Percentiles rank a stretch among this genome's conserved stretches.
These are phyloP conservation scores for Fusarium kyushuense DNA, from an alignment of 2,329 filamentous ascomycete species.

Conservation along the genomic window DNA sequence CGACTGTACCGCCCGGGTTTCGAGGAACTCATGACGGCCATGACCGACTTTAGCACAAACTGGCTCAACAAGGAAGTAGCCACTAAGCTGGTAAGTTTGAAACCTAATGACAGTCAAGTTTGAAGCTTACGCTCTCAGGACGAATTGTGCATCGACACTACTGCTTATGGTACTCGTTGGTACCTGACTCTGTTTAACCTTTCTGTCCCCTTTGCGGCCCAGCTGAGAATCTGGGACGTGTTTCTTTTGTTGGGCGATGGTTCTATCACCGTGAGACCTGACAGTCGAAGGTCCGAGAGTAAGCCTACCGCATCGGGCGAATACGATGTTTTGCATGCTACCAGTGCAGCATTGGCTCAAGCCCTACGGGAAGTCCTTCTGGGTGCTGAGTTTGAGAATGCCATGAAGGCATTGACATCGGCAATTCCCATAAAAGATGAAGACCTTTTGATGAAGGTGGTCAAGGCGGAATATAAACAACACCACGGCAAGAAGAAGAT, in stretches of 20 bases:
- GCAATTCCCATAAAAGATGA: slow-evolving; percentile 96
- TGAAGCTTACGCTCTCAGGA: slow-evolving; percentile 59
- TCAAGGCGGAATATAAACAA: slow-evolving; percentile 85
- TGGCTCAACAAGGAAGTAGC: slow-evolving; percentile 90
- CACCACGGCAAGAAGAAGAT: slow-evolving; percentile 62
- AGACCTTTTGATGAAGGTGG: slow-evolving; percentile 90
- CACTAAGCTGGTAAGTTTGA: slow-evolving; percentile 76
- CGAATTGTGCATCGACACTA: slow-evolving; percentile 84
- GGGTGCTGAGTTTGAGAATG: slow-evolving; percentile 95
- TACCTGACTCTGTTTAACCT: slow-evolving; percentile 98
- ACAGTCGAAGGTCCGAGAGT: slow-evolving; percentile 34
- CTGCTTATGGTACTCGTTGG: slow-evolving; percentile 96
- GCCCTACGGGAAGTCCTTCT: slow-evolving; percentile 88
- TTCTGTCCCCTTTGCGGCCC: slow-evolving; percentile 92
- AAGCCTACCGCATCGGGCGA: slow-evolving; percentile 57
- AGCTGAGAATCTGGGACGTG: slow-evolving; percentile 96
- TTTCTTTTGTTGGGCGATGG: slow-evolving; percentile 86
- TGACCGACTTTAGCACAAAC: slow-evolving; percentile 84
- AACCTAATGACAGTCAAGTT: neutral
- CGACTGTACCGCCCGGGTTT: slow-evolving; percentile 88
- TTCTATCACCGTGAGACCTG: slow-evolving; percentile 12
- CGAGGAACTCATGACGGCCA: slow-evolving; percentile 84
- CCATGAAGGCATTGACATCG: slow-evolving; percentile 95
- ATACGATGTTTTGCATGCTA: slow-evolving; percentile 89
- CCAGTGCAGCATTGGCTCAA: slow-evolving; percentile 89